Evolutionary conservation across 768 basidiomycete species (phyloP), one percentile per base, ranked within the genome.

Genomic region (Lanmaoa pseudosensibilis): DNA sequence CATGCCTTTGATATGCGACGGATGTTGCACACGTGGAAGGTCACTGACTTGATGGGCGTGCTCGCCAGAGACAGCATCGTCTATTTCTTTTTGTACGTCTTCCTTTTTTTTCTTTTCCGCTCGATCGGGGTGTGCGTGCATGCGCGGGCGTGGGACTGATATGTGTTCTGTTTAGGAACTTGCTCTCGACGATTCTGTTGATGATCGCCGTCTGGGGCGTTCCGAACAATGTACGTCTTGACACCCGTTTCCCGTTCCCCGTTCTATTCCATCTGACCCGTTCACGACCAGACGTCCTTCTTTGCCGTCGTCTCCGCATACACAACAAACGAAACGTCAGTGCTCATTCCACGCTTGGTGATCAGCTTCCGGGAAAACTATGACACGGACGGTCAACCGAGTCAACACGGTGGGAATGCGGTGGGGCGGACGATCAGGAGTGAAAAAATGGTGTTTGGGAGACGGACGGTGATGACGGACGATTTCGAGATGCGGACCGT

Each of bases 291-390:
- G 13, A 11, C 15, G 16, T n/a, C 16, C 11, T 38, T 21, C n/a
- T 65, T 58, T 19, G 44, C 58, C 21, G 38, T 68, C 45, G 11
- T 56, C 37, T 21, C 56, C 3, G 63, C 66, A 5, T 65, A 62
- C 45, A 62, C 54, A 10, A 52, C 58, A 52, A 65, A 67, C 46
- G 56, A 57, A 36, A 36, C 43, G 13, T 53, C 63, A 0, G 57
- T 68, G 48, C 54, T 61, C 43, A 55, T 63, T 9, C 66, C 66
- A 19, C 59, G 61, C 6, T 32, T 63, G 25, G 54, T 65, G 23
- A 51, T 68, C 55, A 61, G 59, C 18, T 65, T 68, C n/a, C 55
- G 54, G 21, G 55, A 68, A 50, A 52, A 51, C 23, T 61, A 62
- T 37, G 52, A 44, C 5, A 39, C 56, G 21, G 53, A 51, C 3